Base-by-base conservation (phyloP, 352 stramenopile genomes). In the Pelagophyceae sp. region DNA sequence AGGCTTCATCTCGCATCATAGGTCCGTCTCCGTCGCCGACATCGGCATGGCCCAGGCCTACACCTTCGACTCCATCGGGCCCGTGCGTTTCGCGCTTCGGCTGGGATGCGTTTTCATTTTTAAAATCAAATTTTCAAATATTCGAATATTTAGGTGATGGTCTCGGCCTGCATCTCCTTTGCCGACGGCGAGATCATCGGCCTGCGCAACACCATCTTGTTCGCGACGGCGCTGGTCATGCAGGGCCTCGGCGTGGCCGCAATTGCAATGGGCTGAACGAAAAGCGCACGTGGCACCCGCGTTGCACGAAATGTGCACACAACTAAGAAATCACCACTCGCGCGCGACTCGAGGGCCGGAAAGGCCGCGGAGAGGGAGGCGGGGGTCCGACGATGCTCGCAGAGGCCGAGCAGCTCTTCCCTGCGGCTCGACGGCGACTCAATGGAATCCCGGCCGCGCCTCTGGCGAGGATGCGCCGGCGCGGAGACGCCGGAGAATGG, bases 141-240 rank as follows among this genome's bases (percentile, higher is more conserved):
- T 60, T 15, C 50, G 50, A 60, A 25, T 25, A 25, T 15, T 60
- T 25, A 15, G 17, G 50, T 67, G 11, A 67, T 67, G 58, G 5
- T 67, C 58, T 67, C 58, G 5, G 58, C 58, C 11, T 67, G 58
- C 58, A 67, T 67, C 58, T 67, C 58, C 58, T 67, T 31, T 67
- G 58, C 29, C 58, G 15, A 27, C 58, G 58, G 58, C 58, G 58
- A 67, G 27, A 67, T 67, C 58, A 27, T 67, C 58, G 58, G 58
- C 29, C 23, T 5, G 23, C 23, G 23, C 11, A 67, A 67, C 27
- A 67, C 15, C 23, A 67, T 31, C 58, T 6, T 67, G 11, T 67
- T 67, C 58, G 11, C 31, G 11, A 27, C 31, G 11, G 58, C 58
- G 11, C 58, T 67, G 11, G 58, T 5, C 58, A n/a, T 31, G 11